Conservation (phyloP, 2,329 filamentous ascomycete genomes). For the Colletotrichum chrysophilum region DNA sequence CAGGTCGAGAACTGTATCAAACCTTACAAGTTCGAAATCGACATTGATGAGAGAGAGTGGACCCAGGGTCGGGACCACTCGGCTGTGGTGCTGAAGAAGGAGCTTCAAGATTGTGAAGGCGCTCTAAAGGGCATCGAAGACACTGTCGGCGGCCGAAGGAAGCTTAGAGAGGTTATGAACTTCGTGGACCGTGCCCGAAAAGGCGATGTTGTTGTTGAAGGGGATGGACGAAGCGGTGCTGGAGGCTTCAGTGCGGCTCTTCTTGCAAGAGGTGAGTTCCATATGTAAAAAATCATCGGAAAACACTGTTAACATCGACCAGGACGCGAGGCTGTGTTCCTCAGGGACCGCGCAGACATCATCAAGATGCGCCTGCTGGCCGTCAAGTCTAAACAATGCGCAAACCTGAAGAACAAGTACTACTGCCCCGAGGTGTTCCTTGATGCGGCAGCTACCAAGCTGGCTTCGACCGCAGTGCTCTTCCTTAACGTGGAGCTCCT, state of each 20-base stretch:
- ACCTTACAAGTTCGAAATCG: constrained; percentile 97
- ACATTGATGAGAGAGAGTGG: constrained; percentile 93
- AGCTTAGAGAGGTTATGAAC: constrained; percentile 84
- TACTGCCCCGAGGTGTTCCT: constrained; percentile 97
- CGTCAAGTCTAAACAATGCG: constrained; percentile 89
- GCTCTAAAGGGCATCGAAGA: constrained; percentile 80
- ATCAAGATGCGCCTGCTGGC: constrained; percentile 89
- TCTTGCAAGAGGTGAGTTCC: constrained; percentile 74
- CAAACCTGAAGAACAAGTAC: constrained; percentile 86
- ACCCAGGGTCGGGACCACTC: constrained; percentile 83
- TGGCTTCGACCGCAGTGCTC: constrained; percentile 92
- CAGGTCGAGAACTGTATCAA: constrained; percentile 99
- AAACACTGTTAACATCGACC: constrained; percentile 28
- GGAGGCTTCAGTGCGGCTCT: constrained; percentile 92
- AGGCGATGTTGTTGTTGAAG: constrained; percentile 84
- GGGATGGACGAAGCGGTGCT: constrained; percentile 81
- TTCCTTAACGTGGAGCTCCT: constrained; percentile 97
- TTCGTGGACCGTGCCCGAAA: constrained; percentile 92
- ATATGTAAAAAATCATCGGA: constrained; percentile 4
- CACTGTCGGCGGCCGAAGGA: constrained; percentile 79
- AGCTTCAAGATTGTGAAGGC: constrained; percentile 82
- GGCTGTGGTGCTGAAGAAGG: constrained; percentile 79
- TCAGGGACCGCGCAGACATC: constrained; percentile 88
- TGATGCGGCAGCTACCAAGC: constrained; percentile 94
- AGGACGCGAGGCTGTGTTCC: constrained; percentile 93